Evolutionary conservation across 2,329 filamentous ascomycete species (phyloP).

Genomic region (Epichloe typhina): DNA sequence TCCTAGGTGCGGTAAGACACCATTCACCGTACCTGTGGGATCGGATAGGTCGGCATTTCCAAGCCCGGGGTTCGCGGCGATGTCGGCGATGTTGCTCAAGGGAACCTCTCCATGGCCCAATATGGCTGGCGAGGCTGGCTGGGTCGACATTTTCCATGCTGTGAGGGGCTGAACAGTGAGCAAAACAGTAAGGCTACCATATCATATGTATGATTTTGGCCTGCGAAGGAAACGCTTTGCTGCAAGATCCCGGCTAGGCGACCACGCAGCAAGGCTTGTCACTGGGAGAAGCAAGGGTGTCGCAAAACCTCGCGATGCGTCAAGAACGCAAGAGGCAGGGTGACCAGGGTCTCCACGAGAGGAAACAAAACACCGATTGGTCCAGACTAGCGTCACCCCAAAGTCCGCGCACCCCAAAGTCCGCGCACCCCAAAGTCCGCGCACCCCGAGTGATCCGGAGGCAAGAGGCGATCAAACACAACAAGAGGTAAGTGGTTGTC

Average conservation of each 20-base stretch:
- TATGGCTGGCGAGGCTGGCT: constrained; percentile 15
- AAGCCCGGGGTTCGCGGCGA: constrained; percentile 12
- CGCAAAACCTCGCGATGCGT: background rate
- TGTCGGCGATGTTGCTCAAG: constrained; percentile 13
- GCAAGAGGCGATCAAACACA: background rate
- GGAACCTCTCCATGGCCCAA: constrained; percentile 16
- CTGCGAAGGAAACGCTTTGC: background rate
- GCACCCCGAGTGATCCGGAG: background rate
- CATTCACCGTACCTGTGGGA: constrained; percentile 14
- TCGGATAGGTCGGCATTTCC: constrained; percentile 16
- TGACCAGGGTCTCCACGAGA: background rate
- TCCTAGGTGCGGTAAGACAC: background rate
- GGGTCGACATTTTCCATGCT: constrained; percentile 25
- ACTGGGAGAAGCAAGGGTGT: background rate
- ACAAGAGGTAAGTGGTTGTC: background rate
- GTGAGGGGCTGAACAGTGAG: constrained; percentile 3
- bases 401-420: background rate
- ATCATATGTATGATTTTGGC: background rate
- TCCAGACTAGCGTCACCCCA: background rate
- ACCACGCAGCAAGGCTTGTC: background rate
- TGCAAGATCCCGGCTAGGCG: background rate
- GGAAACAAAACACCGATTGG: background rate
- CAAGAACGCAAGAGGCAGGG: background rate
- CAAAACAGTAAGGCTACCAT: background rate
- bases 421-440: background rate